A percentile compares a stretch with the other conserved stretches of the same genome.
Conservation (phyloP, 2,329 filamentous ascomycete species). For the Diaporthe citrichinensis region DNA sequence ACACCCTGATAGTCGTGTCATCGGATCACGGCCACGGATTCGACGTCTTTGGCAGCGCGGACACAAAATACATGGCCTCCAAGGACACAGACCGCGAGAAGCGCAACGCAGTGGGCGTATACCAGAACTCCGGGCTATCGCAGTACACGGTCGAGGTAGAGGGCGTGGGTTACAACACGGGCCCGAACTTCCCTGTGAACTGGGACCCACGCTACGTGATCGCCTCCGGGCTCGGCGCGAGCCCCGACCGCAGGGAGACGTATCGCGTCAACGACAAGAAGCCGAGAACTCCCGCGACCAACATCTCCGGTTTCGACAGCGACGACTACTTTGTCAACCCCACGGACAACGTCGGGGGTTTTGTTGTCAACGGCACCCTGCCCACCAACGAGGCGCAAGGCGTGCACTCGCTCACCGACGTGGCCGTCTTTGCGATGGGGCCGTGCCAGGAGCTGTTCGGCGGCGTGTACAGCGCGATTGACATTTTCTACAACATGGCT, state of each 20-base stretch:
- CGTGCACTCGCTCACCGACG: conserved; percentile 83
- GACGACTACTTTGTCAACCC: conserved; percentile 76
- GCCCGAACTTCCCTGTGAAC: conserved; percentile 83
- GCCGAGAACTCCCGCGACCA: conserved; percentile 72
- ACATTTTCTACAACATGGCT: conserved; percentile 82
- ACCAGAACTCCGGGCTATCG: conserved; percentile 79
- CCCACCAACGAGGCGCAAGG: conserved; percentile 74
- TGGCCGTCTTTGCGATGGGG: conserved; percentile 83
- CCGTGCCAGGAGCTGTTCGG: conserved; percentile 85
- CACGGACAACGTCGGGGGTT: conserved; percentile 65
- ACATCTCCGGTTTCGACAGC: conserved; percentile 62
- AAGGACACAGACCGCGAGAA: conserved; percentile 78
- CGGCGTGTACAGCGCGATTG: conserved; percentile 78
- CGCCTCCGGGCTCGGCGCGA: conserved; percentile 78
- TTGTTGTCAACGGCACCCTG: conserved; percentile 83
- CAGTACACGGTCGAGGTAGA: conserved; percentile 76
- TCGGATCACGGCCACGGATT: conserved; percentile 94
- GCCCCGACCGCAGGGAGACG: conserved; percentile 83
- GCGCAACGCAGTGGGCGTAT: conserved; percentile 81
- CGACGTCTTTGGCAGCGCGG: conserved; percentile 83
- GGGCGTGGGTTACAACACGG: conserved; percentile 78
- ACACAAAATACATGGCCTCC: conserved; percentile 81
- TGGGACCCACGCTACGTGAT: conserved; percentile 90
- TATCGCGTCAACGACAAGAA: conserved; percentile 79
- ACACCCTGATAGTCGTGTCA: conserved; percentile 85